Base-by-base conservation (phyloP, 768 basidiomycete species). In the Saitozyma podzolica region DNA sequence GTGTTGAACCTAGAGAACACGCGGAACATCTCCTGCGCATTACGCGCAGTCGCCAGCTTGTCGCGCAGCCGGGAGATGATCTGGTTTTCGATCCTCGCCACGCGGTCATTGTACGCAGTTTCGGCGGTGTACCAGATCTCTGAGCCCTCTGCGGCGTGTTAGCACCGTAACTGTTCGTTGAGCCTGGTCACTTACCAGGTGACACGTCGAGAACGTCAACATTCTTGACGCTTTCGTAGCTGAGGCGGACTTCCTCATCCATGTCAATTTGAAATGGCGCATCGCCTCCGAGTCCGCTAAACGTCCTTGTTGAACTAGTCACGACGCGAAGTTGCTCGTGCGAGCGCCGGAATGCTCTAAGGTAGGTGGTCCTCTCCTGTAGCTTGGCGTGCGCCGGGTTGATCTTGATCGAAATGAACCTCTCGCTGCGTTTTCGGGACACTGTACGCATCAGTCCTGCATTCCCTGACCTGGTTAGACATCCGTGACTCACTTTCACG, bases 1-100 rank as follows among this genome's bases (percentile, higher is more conserved):
- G 93, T 91, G 77, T 99, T 98, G 83, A 97, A 98, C 80, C 95
- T 95, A 16, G 92, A 94, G 80, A 99, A 98, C 50, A 98, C 95
- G 56, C 95, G 85, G 82, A 99, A 98, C 96, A 98, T 99, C 81
- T 98, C 96, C 78, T 96, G 95, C 14, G 96, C 95, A 78, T 97
- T 99, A 40, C 93, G 83, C 20, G 96, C 96, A 14, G 92, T 95
- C 13, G 92, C 96, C 10, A 98, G 84, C 62, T 91, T 84, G 80
- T 97, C 95, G 29, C 95, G 85, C 52, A 99, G 80, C 41, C 91
- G 84, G 14, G 95, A 89, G 78, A 98, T 98, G 75, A 98, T 98
- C 79, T 97, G 95, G 81, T 97, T 97, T 82, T 99, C 96, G 17
- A 99, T 95, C 11, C 95, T 84, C 2, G 96, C 89, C 29, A 98